Evolutionary conservation across 768 basidiomycete species (phyloP).

Genomic region (Leucocoprinus sp.): DNA sequence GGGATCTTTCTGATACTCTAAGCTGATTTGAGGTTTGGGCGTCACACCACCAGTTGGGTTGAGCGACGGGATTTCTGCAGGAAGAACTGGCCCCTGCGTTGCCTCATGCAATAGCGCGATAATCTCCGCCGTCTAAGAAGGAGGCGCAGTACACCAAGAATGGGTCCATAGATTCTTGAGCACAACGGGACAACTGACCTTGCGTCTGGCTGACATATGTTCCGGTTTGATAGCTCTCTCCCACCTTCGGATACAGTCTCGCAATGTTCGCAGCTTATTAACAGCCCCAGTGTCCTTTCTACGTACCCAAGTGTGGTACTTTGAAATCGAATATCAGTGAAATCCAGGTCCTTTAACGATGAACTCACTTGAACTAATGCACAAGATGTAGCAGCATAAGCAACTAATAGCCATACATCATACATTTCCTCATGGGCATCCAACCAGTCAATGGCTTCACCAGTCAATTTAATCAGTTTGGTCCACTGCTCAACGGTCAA

Average conservation of each 20-base stretch:
- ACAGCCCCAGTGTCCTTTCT: constrained; percentile 71
- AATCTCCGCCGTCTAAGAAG: constrained; percentile 75
- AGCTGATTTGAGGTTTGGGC: constrained; percentile 40
- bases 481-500: constrained; percentile 78
- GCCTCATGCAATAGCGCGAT: constrained; percentile 89
- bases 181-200: constrained; percentile 37
- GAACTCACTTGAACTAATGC: constrained; percentile 78
- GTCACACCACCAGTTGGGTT: constrained; percentile 75
- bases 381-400: constrained; percentile 83
- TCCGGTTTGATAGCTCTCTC: constrained; percentile 82
- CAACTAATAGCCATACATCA: constrained; percentile 81
- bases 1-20: constrained; percentile 74
- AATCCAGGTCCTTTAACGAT: constrained; percentile 3
- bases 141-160: neutral
- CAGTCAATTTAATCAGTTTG: constrained; percentile 60
- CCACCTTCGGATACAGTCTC: constrained; percentile 83
- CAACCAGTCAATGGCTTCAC: constrained; percentile 86
- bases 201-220: constrained; percentile 90
- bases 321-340: constrained; percentile 10
- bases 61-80: constrained; percentile 52
- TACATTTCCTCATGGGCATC: constrained; percentile 72
- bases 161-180: too few relatives aligned
- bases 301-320: constrained; percentile 94
- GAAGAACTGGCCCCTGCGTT: constrained; percentile 61
- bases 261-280: constrained; percentile 65